Base-by-base conservation (phyloP, 441 rosid genomes). In the Flueggea neowawraea region DNA sequence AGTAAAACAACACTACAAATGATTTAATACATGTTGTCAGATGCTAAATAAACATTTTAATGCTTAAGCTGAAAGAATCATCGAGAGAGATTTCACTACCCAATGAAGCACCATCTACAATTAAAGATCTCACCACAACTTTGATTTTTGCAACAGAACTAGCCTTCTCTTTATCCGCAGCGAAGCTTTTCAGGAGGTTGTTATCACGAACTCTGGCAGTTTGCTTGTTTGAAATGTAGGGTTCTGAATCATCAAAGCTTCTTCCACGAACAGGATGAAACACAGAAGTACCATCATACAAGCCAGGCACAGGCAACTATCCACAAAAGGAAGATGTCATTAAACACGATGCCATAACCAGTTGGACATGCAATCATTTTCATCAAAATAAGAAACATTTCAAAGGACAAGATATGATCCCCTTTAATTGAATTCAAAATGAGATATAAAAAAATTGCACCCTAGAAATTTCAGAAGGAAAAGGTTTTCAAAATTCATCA, bases 131-230 rank as follows among this genome's bases (percentile, higher is more conserved):
- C 80, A 95, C 99, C 95, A 95, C 98, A 56, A 95, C 99, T 95
- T 95, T 95, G 60, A 95, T 95, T 83, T 95, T 95, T 47, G 99
- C 99, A 58, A 91, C 99, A 68, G 98, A 78, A 73, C 82, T 86
- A 69, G 75, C 71, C 80, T 83, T 88, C 67, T 91, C 95, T 75
- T 85, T 91, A 72, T 95, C 99, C 15, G 71, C 87, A 55, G 91
- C 86, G 71, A 95, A 86, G 72, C 86, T 86, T 74, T 81, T 84
- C 61, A 81, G 64, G 73, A 88, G 81, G 71, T 66, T 77, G 74
- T 82, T 95, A 51, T 91, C 98, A 62, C 83, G 80, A 69, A 79
- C 70, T 73, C 99, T 88, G 53, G 80, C 82, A 66, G 84, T 72
- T 74, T 82, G 95, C 73, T 88, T 83, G 76, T 75, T 85, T 57